Evolutionary conservation across 2,329 filamentous ascomycete species (phyloP).

Genomic region (Fusarium armeniacum): DNA sequence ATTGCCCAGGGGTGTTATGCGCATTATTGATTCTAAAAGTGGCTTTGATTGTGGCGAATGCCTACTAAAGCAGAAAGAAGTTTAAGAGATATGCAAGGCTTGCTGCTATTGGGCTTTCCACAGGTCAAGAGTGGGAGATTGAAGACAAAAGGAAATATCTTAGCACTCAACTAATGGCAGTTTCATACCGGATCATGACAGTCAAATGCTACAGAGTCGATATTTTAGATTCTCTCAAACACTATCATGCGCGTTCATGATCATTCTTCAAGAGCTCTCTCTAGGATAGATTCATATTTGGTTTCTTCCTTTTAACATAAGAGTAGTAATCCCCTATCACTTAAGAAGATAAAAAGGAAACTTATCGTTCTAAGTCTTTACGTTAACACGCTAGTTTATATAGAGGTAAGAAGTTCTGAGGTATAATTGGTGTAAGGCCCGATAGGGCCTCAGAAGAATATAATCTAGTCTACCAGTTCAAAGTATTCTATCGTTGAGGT

Average conservation of each 20-base stretch:
- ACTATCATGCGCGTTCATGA: no score
- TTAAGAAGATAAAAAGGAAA: no score
- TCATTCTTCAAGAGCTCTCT: no score
- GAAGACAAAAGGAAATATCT: neutral
- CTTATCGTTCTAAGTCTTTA: no score
- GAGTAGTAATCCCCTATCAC: no score
- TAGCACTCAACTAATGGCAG: no score
- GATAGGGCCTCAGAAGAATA: neutral
- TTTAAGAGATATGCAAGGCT: neutral
- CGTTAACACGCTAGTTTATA: neutral
- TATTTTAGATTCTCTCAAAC: neutral
- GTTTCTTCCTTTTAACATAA: no score
- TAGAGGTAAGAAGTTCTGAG: neutral
- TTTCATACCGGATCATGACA: accelerated
- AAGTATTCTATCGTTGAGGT: neutral
- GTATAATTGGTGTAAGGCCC: neutral
- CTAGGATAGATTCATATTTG: no score
- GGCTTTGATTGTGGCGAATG: neutral
- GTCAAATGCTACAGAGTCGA: neutral
- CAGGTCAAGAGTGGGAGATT: neutral
- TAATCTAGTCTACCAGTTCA: neutral
- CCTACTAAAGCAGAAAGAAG: accelerated
- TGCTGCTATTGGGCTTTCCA: neutral
- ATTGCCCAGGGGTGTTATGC: neutral
- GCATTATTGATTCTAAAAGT: accelerated